Evolutionary conservation across 768 basidiomycete genomes (phyloP).

Genomic region (Phylloporus sp.): DNA sequence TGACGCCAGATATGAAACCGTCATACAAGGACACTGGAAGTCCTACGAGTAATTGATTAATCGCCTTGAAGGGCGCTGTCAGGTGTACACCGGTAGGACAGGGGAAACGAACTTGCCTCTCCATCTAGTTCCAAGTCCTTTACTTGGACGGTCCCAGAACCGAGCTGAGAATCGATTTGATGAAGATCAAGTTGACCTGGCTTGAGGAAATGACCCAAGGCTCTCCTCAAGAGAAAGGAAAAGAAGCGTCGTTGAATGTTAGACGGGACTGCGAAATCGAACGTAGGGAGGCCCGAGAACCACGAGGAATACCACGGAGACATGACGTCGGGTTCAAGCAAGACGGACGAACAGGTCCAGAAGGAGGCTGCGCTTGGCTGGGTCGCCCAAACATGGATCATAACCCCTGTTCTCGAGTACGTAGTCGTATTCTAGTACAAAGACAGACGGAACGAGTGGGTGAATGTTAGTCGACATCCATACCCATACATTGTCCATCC

Average conservation of each 20-base stretch:
- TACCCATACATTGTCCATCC: slow-evolving; percentile 85
- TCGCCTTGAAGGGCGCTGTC: slow-evolving; percentile 48
- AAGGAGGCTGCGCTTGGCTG: no score
- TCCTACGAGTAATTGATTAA: slow-evolving; percentile 62
- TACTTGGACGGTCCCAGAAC: slow-evolving; percentile 85
- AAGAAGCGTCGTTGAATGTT: slow-evolving; percentile 83
- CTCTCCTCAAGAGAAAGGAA: slow-evolving; percentile 80
- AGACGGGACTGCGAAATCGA: slow-evolving; percentile 64
- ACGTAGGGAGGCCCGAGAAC: slow-evolving; percentile 48
- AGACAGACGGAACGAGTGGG: not conserved
- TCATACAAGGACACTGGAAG: slow-evolving; percentile 65
- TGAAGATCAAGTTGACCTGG: slow-evolving; percentile 84
- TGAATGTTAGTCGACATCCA: slow-evolving; percentile 67
- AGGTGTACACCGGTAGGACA: slow-evolving; percentile 10
- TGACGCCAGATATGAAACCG: slow-evolving; percentile 70
- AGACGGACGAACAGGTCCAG: slow-evolving; percentile 14
- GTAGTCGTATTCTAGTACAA: slow-evolving; percentile 1
- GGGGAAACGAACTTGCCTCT: slow-evolving; percentile 45
- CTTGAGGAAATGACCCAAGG: slow-evolving; percentile 80
- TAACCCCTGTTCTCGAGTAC: slow-evolving; percentile 14
- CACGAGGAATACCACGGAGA: slow-evolving; percentile 57
- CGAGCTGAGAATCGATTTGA: slow-evolving; percentile 88
- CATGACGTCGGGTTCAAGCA: slow-evolving; percentile 31
- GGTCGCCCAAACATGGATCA: slow-evolving; percentile 20
- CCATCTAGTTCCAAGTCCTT: slow-evolving; percentile 76